Base-by-base conservation (phyloP, 192 early-diverging fungal species). In the Backusella macrospora region DNA sequence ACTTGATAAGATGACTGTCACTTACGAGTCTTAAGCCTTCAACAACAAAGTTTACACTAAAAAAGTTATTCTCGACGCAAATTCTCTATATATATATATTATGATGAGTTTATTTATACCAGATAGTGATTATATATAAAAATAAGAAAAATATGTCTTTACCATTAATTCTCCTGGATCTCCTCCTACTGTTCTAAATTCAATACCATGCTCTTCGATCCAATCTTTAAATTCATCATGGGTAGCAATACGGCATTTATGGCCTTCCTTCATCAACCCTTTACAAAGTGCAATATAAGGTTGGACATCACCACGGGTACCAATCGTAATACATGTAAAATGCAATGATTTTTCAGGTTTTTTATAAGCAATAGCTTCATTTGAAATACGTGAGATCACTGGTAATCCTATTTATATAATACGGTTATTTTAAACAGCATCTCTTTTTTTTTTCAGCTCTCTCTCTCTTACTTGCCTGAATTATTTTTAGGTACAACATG, bases 271-370 rank as follows among this genome's bases (percentile, higher is more conserved):
- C 78, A 84, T 84, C 16, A 93, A 68, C 12, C 83, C 81, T 72
- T 92, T 91, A 74, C 90, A 86, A 2, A 92, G 85, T 5, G 91
- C 90, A 79, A 93, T 86, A 72, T 83, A 90, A 8, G 90, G 90
- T 63, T 93, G 92, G 9, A 93, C 90, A 80, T 93, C 92, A 4
- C 92, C 92, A 62, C 92, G 85, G 37, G 89, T 88, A 26, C 92
- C 92, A 73, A 93, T 90, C 3, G 91, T 93, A 40, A 91, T 65
- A 49, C 83, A 88, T 4, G 91, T 92, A 45, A 92, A 84, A 34
- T 86, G 90, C 63, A 90, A 72, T 13, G 87, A 76, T 16, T 77
- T 74, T 7, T 82, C 78, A 7, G 82, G 80, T 16, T 78, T 55
- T 29, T 78, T 73, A 49, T 81, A 79, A 12, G 74, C 47, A 52